A percentile compares a stretch with the other conserved stretches of the same genome.
Evolutionary conservation across 345 rosid species (phyloP).

Genomic region (Brassica incana): DNA sequence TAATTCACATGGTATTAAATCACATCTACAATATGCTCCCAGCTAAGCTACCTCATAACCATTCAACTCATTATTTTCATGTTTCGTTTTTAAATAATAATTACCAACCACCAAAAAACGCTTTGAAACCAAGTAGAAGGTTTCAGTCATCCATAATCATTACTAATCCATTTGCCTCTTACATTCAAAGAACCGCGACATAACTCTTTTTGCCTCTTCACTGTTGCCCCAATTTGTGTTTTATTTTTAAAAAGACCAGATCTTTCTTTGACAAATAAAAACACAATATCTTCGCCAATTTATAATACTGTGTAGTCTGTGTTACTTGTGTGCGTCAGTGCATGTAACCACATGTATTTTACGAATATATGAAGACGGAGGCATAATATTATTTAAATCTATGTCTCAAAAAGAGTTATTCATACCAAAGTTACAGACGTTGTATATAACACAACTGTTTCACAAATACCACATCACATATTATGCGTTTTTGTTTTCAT

Average conservation of each 20-base stretch:
- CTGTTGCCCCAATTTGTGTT: too few relatives aligned
- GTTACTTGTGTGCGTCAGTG: too few relatives aligned
- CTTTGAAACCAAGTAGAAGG: neutral
- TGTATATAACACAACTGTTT: constrained; percentile 25
- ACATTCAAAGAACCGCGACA: neutral
- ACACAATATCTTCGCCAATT: too few relatives aligned
- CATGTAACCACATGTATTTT: too few relatives aligned
- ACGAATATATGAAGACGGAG: too few relatives aligned
- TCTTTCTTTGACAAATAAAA: too few relatives aligned
- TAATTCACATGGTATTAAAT: constrained; percentile 14
- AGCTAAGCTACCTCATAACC: constrained; percentile 15
- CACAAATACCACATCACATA: constrained; percentile 27
- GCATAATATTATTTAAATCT: too few relatives aligned
- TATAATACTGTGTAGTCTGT: too few relatives aligned
- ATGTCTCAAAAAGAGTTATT: too few relatives aligned
- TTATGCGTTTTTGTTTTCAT: constrained; percentile 7
- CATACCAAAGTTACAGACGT: constrained; percentile 14
- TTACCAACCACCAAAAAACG: neutral
- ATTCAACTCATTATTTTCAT: neutral
- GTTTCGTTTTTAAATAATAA: neutral
- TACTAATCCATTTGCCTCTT: constrained; percentile 6
- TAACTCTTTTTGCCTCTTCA: too few relatives aligned
- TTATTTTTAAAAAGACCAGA: too few relatives aligned
- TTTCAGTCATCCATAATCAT: neutral
- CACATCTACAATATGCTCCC: neutral